Evolutionary conservation across 306 rosid species (phyloP), one percentile per base, ranked within the genome.

Genomic region (Rubus idaeus): DNA sequence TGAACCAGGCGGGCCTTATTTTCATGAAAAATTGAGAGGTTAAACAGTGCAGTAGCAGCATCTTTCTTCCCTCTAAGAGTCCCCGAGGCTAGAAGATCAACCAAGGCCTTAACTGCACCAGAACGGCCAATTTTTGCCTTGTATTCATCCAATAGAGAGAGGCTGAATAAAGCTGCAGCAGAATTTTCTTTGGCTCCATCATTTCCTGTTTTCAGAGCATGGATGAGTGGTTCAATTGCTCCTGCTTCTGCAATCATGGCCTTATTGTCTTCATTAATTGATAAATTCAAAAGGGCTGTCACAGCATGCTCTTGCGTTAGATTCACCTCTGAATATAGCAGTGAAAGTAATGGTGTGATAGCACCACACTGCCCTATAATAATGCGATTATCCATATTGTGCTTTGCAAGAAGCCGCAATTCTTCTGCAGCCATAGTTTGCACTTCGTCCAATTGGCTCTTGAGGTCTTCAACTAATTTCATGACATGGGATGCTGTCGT

Each of bases 31-130:
- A 95, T 90, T 8, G 98, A 95, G 49, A 95, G 85, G 78, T 92
- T 92, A 84, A 84, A 95, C 81, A 95, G 82, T 71, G 98, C 98
- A 37, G 98, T 90, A n/a, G 93, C 91, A 57, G 97, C 96, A 82
- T 95, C 98, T 79, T 95, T 95, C 86, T 92, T 92, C 74, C 98
- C 98, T 76, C 97, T 83, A 56, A 92, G 87, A 77, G 95, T 92
- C 55, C 97, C 96, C 3, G 85, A 89, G 78, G 84, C 81, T 74
- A 95, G 89, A 90, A 95, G 97, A 72, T 89, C 88, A 79, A 95
- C 97, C 87, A 95, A 86, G 44, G 89, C 92, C 83, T 87, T 95
- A 53, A 92, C 86, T 20, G 97, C 98, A 76, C 93, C 95, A 13
- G 97, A 88, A 49, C 96, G 96, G 16, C 98, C 98, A 18, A 95